Evolutionary conservation across 1,284 basidiomycete genomes (phyloP), one percentile per base, ranked within the genome.

Genomic region (Naganishia sp.): DNA sequence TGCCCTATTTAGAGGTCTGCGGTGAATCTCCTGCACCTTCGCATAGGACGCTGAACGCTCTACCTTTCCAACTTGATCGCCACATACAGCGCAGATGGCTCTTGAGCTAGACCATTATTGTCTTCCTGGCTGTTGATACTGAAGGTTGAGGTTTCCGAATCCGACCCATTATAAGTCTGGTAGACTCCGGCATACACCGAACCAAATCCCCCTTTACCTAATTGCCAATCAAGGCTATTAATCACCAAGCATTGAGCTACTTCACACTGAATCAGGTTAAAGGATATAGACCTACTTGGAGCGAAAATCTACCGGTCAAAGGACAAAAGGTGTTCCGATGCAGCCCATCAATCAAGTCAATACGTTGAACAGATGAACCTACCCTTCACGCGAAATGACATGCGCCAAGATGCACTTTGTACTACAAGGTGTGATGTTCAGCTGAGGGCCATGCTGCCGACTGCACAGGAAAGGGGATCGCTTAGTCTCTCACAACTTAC

Each of bases 31-130:
- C 39, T 23, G 28, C 6, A 23, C 43, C 13, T n/a, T 31, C 39
- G 49, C 11, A 32, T 42, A 23, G 0, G n/a, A 32, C 7, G 21
- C 9, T 6, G 21, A 31, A 32, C n/a, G n/a, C 15, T 17, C 64
- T 41, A 68, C 67, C 43, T 61, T 49, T 68, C 67, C 42, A 68
- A 49, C 58, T 68, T 68, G 67, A 68, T 68, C 11, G 67, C 67
- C 25, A 68, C 67, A 39, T 66, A 64, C 31, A 54, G 51, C 47
- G 35, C 32, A 21, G n/a, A 21, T n/a, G 6, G 43, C 23, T 51
- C n/a, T 42, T 41, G 11, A 15, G 42, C 15, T 28, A 28, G 28
- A 51, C 13, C 42, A 21, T 9, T 10, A 18, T 18, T 10, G 17
- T 43, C 11, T 11, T 42, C 31, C 25, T 47, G 31, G 17, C 32